These are phyloP conservation scores for Panicum hallii DNA, from an alignment of 202 grass and related monocot species.

Conservation along the genomic window DNA sequence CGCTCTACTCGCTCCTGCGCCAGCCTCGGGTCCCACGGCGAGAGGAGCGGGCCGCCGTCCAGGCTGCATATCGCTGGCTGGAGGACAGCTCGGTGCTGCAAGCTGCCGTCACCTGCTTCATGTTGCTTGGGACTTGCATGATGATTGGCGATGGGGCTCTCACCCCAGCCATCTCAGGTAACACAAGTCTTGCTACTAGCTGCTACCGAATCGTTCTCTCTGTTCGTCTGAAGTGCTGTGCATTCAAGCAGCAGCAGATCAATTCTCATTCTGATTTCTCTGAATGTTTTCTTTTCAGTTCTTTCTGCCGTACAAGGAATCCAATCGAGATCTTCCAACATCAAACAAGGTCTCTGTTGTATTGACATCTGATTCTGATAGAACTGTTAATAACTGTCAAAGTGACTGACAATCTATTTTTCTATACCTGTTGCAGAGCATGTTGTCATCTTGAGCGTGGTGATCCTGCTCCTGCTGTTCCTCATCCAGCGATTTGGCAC, in stretches of 20 bases:
- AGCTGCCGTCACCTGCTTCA: slow-evolving; percentile 38
- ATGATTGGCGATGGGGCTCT: slow-evolving; percentile 66
- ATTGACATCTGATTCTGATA: neutral
- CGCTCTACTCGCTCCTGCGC: slow-evolving; percentile 38
- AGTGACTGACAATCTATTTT: neutral
- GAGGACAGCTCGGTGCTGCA: slow-evolving; percentile 44
- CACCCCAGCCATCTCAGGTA: slow-evolving; percentile 65
- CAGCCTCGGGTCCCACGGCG: slow-evolving; percentile 50
- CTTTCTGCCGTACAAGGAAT: slow-evolving; percentile 65
- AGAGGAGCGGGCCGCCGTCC: neutral
- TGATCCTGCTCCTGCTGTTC: slow-evolving; percentile 58
- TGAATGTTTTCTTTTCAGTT: slow-evolving; percentile 33
- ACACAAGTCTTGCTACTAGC: too few species aligned
- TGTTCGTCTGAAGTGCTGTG: neutral
- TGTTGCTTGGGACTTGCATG: slow-evolving; percentile 60
- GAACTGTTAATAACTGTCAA: neutral
- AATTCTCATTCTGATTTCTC: neutral
- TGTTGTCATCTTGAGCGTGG: slow-evolving; percentile 47
- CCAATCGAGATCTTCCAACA: slow-evolving; percentile 54
- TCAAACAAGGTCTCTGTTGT: slow-evolving; percentile 41
- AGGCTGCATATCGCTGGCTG: slow-evolving; percentile 39
- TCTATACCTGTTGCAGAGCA: slow-evolving; percentile 32
- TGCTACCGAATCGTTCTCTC: neutral
- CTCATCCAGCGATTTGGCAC: slow-evolving; percentile 58
- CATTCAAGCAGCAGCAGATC: neutral